Base-by-base conservation (phyloP, 805 yeast genomes). In the Candida glaebosa region DNA sequence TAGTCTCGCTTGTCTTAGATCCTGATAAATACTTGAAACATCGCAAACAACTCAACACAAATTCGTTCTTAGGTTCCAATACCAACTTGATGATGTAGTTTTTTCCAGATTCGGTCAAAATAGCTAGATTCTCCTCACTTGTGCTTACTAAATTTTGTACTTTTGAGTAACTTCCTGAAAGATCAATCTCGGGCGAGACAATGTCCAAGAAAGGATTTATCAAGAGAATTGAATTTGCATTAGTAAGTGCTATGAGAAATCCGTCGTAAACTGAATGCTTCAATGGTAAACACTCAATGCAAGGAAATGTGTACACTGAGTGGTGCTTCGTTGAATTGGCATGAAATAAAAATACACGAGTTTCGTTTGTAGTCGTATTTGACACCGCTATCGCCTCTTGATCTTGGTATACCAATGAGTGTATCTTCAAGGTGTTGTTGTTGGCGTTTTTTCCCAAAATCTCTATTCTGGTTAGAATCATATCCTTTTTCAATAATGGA, bases 391-490 rank as follows among this genome's bases (percentile, higher is more conserved):
- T 53, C 0, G 82, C 83, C 53, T 87, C 91, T 49, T 76, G 77
- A 20, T 75, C 78, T 17, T 71, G 73, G 46, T 65, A 76, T 3
- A 54, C 50, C n/a, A 77, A 44, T 6, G 67, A 67, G 37, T 61
- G 56, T 1, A 71, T 55, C 35, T 67, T 67, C 20, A 76, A 46
- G 1, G 49, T 37, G 24, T 44, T 12, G n/a, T 32, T 16, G 6
- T 5, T 5, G 17, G 19, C 17, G 17, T 18, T 60, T 53, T 32
- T 51, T 44, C 8, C 56, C 31, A 69, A 60, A 1, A 75, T 58
- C 14, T 79, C 80, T 2, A 85, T 59, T 52, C 75, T 77, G 0
- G 89, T 79, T 45, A 87, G 63, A n/a, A 83, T 81, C 52, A 83
- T 73, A 56, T 87, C 95, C 50, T 84, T 86, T 31, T 79, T 64